Percentiles rank a stretch among this genome's conserved stretches.
phyloP scores from a whole-genome alignment of 2,329 filamentous ascomycete species.

The Fusarium paranaense region DNA sequence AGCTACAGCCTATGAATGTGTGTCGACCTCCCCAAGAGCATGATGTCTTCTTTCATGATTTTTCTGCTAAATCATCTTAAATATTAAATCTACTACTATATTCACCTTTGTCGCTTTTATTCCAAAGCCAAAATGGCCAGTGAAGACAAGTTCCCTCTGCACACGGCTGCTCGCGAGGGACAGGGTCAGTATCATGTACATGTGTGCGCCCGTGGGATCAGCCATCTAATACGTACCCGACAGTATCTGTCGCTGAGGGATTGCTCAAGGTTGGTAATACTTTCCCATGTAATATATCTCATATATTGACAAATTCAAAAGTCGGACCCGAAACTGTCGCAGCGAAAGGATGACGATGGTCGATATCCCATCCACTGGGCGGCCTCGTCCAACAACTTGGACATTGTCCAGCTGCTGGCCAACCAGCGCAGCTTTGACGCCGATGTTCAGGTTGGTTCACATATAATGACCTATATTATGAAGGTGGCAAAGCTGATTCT shows the following conservation, averaged over 20 bases:
- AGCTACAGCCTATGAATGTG: slow-evolving; percentile 4
- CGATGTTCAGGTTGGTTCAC: slow-evolving; percentile 74
- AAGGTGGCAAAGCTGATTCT: not conserved
- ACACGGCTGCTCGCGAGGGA: slow-evolving; percentile 88
- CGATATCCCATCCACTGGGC: slow-evolving; percentile 96
- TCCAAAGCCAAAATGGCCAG: slow-evolving; percentile 37
- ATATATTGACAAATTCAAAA: slow-evolving; percentile 48
- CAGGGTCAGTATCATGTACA: slow-evolving; percentile 69
- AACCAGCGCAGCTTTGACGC: slow-evolving; percentile 81
- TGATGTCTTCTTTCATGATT: not conserved
- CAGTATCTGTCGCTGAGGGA: slow-evolving; percentile 79
- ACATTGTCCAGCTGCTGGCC: slow-evolving; percentile 79
- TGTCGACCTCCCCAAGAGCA: slow-evolving; percentile 11
- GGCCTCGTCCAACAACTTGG: slow-evolving; percentile 81
- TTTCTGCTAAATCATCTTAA: not conserved
- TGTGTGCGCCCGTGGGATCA: not conserved
- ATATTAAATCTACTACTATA: not conserved
- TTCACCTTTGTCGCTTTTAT: not conserved
- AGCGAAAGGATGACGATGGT: slow-evolving; percentile 82
- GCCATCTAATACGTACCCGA: slow-evolving; percentile 16
- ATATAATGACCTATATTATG: not conserved
- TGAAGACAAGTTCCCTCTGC: slow-evolving; percentile 80
- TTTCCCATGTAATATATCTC: not conserved
- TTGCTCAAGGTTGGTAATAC: slow-evolving; percentile 45
- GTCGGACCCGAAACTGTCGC: slow-evolving; percentile 83